phyloP scores from a whole-genome alignment of 2,329 filamentous ascomycete genomes.

The Endothia cerciana region DNA sequence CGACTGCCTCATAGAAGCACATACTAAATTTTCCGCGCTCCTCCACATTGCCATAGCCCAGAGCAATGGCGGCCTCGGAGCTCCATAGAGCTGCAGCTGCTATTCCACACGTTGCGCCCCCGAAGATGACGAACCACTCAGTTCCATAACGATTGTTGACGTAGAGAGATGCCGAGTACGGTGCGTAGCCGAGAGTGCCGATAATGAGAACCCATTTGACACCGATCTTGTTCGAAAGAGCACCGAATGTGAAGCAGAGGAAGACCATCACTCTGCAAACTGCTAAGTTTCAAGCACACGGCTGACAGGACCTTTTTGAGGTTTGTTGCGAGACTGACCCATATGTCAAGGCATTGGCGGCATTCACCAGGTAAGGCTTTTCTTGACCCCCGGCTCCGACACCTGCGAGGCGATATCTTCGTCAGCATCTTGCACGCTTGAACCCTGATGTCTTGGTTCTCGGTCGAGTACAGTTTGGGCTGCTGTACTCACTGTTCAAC shows the following conservation, averaged over 20 bases:
- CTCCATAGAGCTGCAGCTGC: slow-evolving; percentile 45
- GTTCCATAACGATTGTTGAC: slow-evolving; percentile 48
- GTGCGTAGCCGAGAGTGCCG: slow-evolving; percentile 48
- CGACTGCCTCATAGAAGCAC: background rate
- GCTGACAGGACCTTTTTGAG: slow-evolving; percentile 11
- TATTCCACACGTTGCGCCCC: slow-evolving; percentile 46
- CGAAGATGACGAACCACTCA: slow-evolving; percentile 49
- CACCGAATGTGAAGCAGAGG: slow-evolving; percentile 44
- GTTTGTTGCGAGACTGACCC: slow-evolving; percentile 31
- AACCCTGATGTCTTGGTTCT: background rate
- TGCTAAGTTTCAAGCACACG: background rate
- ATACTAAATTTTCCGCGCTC: slow-evolving; percentile 48
- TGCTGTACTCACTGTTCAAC: slow-evolving; percentile 41
- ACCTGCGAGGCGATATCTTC: slow-evolving; percentile 17
- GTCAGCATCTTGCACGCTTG: background rate
- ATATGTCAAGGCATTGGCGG: slow-evolving; percentile 47
- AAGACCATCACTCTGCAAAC: slow-evolving; percentile 48
- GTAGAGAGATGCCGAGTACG: slow-evolving; percentile 48
- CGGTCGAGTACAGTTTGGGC: background rate
- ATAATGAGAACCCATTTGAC: slow-evolving; percentile 47
- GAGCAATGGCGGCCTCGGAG: slow-evolving; percentile 40
- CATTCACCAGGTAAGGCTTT: slow-evolving; percentile 45
- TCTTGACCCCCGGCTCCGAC: slow-evolving; percentile 42
- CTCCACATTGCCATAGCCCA: slow-evolving; percentile 50
- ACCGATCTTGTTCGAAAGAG: slow-evolving; percentile 46